Base-by-base conservation (phyloP, 805 yeast genomes). In the Candida orba region DNA sequence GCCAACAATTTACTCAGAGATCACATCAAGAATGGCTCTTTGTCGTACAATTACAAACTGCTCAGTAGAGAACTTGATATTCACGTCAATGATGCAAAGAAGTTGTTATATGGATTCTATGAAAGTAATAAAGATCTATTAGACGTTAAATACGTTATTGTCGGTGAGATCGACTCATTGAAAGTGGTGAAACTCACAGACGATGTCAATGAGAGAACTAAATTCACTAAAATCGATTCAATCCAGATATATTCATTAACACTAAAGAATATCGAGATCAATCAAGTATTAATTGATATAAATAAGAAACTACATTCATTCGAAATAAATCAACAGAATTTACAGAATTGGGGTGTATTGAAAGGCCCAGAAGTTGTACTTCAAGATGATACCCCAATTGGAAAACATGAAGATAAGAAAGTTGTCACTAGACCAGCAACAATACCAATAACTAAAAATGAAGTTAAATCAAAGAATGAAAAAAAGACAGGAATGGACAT, bases 221-320 rank as follows among this genome's bases (percentile, higher is more conserved):
- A 24, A 3, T 70, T 71, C 45, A 65, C 57, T 6, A 39, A 47
- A 2, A 50, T 73, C 0, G 45, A 52, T 12, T 52, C 68, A 3
- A 56, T 72, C 8, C 72, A 65, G 39, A 63, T 73, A 0, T 73
- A 72, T 52, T 49, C 73, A 23, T 47, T 74, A 31, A 49, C 57
- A 31, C 49, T 53, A 3, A 42, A 43, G 40, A 48, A 54, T 18
- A 47, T 53, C 33, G 48, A 47, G 6, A 37, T 49, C 1, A 48
- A 52, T 33, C 58, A 54, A 39, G 45, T 50, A 9, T 35, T 52
- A 1, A 47, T 44, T 6, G 39, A 44, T 37, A 36, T 41, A 2
- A 43, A 46, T 17, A 23, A 38, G 1, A 50, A 51, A 12, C 4
- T 54, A 6, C 48, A 36, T n/a, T 24, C 36, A 17, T 44, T 42